Conservation (phyloP, 176 grass and related monocot species). For the Raddia guianensis region DNA sequence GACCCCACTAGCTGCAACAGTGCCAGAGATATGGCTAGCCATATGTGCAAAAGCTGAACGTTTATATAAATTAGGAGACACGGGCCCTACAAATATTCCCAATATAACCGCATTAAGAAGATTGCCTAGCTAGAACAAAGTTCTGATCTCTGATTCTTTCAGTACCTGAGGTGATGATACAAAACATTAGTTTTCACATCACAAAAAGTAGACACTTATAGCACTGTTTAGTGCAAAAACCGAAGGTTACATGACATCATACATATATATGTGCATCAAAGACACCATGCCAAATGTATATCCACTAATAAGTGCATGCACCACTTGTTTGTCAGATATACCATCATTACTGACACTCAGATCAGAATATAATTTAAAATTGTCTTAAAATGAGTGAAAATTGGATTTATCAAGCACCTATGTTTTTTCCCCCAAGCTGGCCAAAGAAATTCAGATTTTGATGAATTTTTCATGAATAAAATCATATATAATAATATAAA, state of each 20-base stretch:
- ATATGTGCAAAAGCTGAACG: conserved; percentile 19
- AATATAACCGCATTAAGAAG: conserved; percentile 11
- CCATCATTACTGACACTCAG: not conserved
- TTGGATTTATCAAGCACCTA: too few relatives aligned
- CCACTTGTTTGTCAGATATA: not conserved
- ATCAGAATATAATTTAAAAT: not conserved
- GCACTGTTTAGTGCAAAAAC: not conserved
- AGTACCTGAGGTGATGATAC: conserved; percentile 31
- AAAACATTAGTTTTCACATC: conserved; percentile 10
- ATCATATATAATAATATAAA: too few relatives aligned
- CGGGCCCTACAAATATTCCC: not conserved
- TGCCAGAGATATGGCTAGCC: conserved; percentile 53
- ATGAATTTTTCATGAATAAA: too few relatives aligned
- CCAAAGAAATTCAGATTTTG: too few relatives aligned
- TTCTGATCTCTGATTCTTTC: not conserved
- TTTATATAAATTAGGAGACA: not conserved
- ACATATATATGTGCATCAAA: conserved; percentile 6
- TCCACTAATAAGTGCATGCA: not conserved
- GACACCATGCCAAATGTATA: not conserved
- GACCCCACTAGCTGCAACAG: conserved; percentile 34
- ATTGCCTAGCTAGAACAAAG: not conserved
- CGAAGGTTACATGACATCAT: not conserved
- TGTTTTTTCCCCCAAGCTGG: too few relatives aligned
- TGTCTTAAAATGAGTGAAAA: too few relatives aligned
- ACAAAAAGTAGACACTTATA: not conserved